phyloP scores from a whole-genome alignment of 768 basidiomycete species.

The Suillus sp. region DNA sequence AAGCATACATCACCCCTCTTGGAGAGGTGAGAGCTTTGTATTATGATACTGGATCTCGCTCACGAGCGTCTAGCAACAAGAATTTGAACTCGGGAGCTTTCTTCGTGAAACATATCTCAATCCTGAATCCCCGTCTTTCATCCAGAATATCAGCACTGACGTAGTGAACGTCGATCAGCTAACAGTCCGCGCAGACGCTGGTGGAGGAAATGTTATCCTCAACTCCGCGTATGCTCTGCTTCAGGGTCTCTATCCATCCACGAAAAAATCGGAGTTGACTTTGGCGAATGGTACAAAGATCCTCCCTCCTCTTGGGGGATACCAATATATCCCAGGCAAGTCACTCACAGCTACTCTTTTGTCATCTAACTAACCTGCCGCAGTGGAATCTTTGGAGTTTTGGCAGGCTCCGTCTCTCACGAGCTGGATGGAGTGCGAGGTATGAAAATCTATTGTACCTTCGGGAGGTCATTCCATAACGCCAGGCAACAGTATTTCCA shows the following conservation, averaged over 20 bases:
- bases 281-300: constrained; percentile 77
- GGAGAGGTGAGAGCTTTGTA: constrained; percentile 51
- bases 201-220: constrained; percentile 78
- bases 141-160: constrained; percentile 64
- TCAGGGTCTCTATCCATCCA: constrained; percentile 85
- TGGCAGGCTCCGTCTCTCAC: constrained; percentile 63
- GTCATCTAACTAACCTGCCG: neutral
- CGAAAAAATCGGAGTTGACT: constrained; percentile 57
- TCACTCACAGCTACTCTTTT: neutral
- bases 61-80: constrained; percentile 52
- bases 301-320: constrained; percentile 75
- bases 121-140: constrained; percentile 61
- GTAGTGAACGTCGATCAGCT: constrained; percentile 70
- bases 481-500: constrained; percentile 29
- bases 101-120: constrained; percentile 68
- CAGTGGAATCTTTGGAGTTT: constrained; percentile 56
- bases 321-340: constrained; percentile 74
- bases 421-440: constrained; percentile 69
- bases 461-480: neutral
- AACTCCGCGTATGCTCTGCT: constrained; percentile 82
- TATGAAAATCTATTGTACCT: constrained; percentile 19
- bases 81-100: constrained; percentile 58
- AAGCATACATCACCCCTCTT: constrained; percentile 70
- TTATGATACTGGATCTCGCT: neutral
- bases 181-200: constrained; percentile 76